A percentile compares a stretch with the other conserved stretches of the same genome.
Evolutionary conservation across 2,329 filamentous ascomycete genomes (phyloP).

Genomic region (Fusarium sp.): DNA sequence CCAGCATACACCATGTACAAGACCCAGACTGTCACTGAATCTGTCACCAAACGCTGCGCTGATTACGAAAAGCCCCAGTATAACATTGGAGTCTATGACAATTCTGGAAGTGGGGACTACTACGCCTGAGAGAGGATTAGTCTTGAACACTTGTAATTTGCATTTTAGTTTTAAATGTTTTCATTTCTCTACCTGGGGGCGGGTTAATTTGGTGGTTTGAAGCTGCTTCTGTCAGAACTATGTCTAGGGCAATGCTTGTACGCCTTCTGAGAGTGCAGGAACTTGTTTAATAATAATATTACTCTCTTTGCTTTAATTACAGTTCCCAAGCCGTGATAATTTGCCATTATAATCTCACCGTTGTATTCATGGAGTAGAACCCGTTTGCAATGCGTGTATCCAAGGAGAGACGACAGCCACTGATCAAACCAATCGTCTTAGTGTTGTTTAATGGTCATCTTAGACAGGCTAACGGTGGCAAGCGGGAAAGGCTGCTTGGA

Average conservation of each 20-base stretch:
- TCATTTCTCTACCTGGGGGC: not conserved
- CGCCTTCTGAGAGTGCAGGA: not conserved
- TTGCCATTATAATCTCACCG: accelerated
- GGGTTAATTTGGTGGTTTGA: not conserved
- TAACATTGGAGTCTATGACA: not conserved
- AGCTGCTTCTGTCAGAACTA: not conserved
- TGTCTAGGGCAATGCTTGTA: not conserved
- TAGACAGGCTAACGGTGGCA: not conserved
- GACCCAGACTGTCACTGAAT: not conserved
- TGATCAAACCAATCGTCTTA: not conserved
- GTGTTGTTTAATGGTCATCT: not conserved
- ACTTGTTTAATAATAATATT: not conserved
- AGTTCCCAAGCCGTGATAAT: not conserved
- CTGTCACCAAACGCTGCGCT: not conserved
- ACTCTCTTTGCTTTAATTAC: accelerated
- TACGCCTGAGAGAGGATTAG: not conserved
- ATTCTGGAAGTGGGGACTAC: not conserved
- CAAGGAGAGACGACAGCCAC: not conserved
- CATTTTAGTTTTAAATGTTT: accelerated
- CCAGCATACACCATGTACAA: constrained; percentile 1
- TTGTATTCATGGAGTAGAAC: not conserved
- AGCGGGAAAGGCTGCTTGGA: not conserved
- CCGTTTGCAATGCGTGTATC: not conserved
- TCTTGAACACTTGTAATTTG: not conserved
- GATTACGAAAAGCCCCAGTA: not conserved